phyloP scores from a whole-genome alignment of 2,329 filamentous ascomycete genomes.

The Ambrosiella xylebori region DNA sequence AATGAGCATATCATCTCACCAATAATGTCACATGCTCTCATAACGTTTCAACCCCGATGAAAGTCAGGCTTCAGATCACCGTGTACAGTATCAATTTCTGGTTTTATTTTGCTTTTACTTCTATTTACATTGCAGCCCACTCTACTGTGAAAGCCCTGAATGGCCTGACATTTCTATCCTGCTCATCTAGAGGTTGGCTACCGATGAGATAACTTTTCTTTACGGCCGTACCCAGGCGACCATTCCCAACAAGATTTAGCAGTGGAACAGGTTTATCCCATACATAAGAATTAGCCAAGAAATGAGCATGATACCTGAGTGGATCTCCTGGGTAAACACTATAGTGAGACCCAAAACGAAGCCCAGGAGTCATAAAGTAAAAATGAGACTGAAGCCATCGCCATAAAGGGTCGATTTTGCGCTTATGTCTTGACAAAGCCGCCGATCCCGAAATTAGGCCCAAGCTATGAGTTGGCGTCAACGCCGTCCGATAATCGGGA shows the following conservation, averaged over 20 bases:
- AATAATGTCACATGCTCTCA: not conserved
- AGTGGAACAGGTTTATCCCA: constrained; percentile 80
- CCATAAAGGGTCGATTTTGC: constrained; percentile 43
- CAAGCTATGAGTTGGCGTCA: constrained; percentile 6
- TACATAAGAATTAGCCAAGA: constrained; percentile 64
- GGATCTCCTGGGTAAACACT: constrained; percentile 92
- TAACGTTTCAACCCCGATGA: too few relatives aligned
- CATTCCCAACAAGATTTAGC: constrained; percentile 71
- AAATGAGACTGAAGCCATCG: constrained; percentile 51
- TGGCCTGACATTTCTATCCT: constrained; percentile 20
- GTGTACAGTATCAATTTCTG: not conserved
- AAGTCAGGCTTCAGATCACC: not conserved
- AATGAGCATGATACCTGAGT: constrained; percentile 87
- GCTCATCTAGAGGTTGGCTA: constrained; percentile 33
- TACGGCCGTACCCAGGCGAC: constrained; percentile 77
- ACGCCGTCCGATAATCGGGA: not conserved
- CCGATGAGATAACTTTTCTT: constrained; percentile 92
- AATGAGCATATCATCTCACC: not conserved
- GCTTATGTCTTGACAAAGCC: constrained; percentile 21
- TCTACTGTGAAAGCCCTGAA: constrained; percentile 72
- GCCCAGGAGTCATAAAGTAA: constrained; percentile 78
- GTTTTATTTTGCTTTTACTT: constrained; percentile 1
- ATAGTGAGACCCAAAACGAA: constrained; percentile 89
- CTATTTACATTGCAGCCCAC: constrained; percentile 74
- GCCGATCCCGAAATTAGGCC: constrained; percentile 15